These are phyloP conservation scores for Escallonia herrerae DNA, from an alignment of 129 eudicot genomes.

Conservation along the genomic window DNA sequence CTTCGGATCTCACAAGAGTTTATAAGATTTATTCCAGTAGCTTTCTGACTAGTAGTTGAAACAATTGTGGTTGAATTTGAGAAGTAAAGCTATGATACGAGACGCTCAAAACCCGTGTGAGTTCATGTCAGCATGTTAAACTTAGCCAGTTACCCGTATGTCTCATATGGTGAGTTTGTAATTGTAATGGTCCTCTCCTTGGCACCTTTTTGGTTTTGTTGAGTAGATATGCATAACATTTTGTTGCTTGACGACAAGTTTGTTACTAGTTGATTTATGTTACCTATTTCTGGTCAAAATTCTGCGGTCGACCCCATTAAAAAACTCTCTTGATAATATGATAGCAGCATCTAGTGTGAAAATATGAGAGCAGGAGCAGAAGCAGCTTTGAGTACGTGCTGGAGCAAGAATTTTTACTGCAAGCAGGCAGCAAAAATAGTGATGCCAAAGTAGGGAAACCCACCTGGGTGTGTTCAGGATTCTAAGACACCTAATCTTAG, in stretches of 20 bases:
- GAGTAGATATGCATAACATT: not conserved
- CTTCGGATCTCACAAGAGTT: conserved; percentile 45
- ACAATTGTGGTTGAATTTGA: conserved; percentile 10
- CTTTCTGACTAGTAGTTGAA: conserved; percentile 15
- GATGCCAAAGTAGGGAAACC: not conserved
- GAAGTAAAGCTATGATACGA: conserved; percentile 4
- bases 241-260: not conserved
- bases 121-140: conserved; percentile 2
- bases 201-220: not conserved
- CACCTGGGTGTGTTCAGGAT: not conserved
- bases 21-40: conserved; percentile 31
- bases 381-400: no score
- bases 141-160: not conserved
- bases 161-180: not conserved
- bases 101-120: not conserved
- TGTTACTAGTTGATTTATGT: not conserved
- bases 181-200: not conserved
- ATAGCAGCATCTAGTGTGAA: not conserved
- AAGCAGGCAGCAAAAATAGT: not conserved
- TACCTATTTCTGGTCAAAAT: not conserved
- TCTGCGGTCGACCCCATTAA: not conserved
- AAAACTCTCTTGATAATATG: not conserved
- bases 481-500: not conserved
- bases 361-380: no score
- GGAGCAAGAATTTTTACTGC: not conserved